phyloP scores from a whole-genome alignment of 176 grass and related monocot genomes.

The Carex kokanica region DNA sequence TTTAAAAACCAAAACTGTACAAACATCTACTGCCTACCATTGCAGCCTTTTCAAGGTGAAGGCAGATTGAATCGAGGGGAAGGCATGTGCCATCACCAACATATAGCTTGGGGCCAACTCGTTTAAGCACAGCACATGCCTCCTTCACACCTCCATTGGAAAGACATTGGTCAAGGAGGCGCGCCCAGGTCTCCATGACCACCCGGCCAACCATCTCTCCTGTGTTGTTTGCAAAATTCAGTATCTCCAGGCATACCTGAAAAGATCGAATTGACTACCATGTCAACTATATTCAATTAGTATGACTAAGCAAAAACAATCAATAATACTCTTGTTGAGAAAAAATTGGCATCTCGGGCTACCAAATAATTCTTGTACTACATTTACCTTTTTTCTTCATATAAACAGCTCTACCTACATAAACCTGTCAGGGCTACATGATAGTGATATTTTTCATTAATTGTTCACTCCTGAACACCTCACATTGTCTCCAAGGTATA shows the following conservation, averaged over 20 bases:
- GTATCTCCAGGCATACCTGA: constrained; percentile 95
- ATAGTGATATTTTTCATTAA: background rate
- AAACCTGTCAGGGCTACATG: background rate
- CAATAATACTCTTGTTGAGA: background rate
- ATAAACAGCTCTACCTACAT: background rate
- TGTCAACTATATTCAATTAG: background rate
- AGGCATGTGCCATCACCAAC: constrained; percentile 75
- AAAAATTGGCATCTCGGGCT: background rate
- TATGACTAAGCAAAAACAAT: background rate
- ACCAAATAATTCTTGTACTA: background rate
- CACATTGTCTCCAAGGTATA: background rate
- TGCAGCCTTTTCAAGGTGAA: constrained; percentile 94
- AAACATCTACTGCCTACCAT: constrained; percentile 52
- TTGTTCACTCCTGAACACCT: background rate
- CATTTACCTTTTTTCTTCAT: background rate
- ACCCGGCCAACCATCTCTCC: constrained; percentile 82
- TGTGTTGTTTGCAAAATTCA: constrained; percentile 94
- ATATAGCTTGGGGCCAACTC: constrained; percentile 89
- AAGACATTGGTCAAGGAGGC: constrained; percentile 81
- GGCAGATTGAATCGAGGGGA: constrained; percentile 78
- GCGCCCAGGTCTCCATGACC: constrained; percentile 79
- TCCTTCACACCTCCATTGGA: constrained; percentile 77
- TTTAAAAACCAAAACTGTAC: background rate
- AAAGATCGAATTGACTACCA: background rate
- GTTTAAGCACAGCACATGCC: constrained; percentile 86